A percentile compares a stretch with the other conserved stretches of the same genome.
Evolutionary conservation across 202 grass and related monocot genomes (phyloP).

Genomic region (Carex sylvatica): DNA sequence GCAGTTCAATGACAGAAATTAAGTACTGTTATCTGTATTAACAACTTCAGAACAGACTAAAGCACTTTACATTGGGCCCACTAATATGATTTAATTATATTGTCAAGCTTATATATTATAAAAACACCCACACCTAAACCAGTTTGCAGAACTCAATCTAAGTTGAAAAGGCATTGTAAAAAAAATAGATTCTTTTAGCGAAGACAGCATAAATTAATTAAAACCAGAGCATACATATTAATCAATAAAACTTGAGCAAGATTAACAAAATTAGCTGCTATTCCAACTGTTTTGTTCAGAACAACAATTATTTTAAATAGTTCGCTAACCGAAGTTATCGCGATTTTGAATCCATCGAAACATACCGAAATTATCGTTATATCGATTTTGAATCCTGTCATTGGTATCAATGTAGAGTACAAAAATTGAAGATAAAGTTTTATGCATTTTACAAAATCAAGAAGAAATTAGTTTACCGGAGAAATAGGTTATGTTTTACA

Average conservation of each 20-base stretch:
- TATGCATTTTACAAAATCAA: background rate
- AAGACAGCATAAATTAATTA: background rate
- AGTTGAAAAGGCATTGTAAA: background rate
- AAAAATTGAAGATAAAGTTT: background rate
- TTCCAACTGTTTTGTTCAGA: too few relatives aligned
- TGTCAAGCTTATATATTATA: background rate
- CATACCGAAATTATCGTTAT: background rate
- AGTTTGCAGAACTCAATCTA: background rate
- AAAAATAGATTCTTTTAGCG: background rate
- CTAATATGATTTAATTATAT: background rate
- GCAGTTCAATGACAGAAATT: background rate
- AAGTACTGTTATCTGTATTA: background rate
- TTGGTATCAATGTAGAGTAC: background rate
- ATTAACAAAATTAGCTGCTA: too few relatives aligned
- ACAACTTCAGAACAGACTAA: background rate
- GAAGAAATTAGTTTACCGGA: background rate
- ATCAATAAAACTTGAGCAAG: background rate
- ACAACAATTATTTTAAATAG: too few relatives aligned
- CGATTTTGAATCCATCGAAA: too few relatives aligned
- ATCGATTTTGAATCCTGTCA: background rate
- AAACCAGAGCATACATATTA: background rate
- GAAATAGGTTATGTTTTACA: background rate
- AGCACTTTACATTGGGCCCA: constrained; percentile 4
- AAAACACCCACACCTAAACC: background rate
- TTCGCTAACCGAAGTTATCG: too few relatives aligned